Base-by-base conservation (phyloP, 139 green algal species). In the Chlorella sp. region DNA sequence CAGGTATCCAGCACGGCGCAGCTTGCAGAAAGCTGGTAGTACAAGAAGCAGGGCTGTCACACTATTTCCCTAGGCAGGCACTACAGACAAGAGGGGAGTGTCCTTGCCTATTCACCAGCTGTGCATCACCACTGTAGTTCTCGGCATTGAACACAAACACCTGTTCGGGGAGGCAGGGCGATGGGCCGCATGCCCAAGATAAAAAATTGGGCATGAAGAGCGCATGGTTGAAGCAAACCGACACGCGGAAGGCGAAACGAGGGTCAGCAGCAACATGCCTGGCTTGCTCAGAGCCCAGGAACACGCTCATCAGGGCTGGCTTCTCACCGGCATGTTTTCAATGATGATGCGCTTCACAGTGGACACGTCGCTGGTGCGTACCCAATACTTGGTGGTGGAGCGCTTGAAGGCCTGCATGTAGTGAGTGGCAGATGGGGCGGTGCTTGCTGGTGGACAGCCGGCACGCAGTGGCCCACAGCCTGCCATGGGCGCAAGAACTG, bases 331-430 rank as follows among this genome's bases (percentile, higher is more conserved):
- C 84, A 99, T 92, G 88, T 98, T 95, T 87, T 98, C 92, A 80
- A 97, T 90, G 69, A 97, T 94, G 88, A 95, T 90, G 88, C 97
- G 94, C 93, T 98, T 98, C 21, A 99, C 95, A 3, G 90, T 91
- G 23, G 93, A 95, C 67, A 97, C 94, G 69, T 98, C 96, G 72
- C 94, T 85, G n/a, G 93, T 95, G 78, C 91, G 91, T 73, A 99
- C 93, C 96, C 96, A 99, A 89, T 98, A 99, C 92, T 99, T 99
- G 83, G 92, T 98, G 72, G 96, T 98, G 68, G 85, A 94, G 63
- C 96, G 93, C 71, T 96, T 94, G 87, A 99, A 99, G 73, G 94
- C 96, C 91, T 98, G 92, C 68, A 18, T 1, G 30, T 15, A 30
- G 6, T 51, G 44, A 51, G 9, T 16, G 6, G 44, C 7, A 16